A percentile compares a stretch with the other conserved stretches of the same genome.
Conservation (phyloP, 148 eudicot species). For the Amaranthus hypochondriacus region DNA sequence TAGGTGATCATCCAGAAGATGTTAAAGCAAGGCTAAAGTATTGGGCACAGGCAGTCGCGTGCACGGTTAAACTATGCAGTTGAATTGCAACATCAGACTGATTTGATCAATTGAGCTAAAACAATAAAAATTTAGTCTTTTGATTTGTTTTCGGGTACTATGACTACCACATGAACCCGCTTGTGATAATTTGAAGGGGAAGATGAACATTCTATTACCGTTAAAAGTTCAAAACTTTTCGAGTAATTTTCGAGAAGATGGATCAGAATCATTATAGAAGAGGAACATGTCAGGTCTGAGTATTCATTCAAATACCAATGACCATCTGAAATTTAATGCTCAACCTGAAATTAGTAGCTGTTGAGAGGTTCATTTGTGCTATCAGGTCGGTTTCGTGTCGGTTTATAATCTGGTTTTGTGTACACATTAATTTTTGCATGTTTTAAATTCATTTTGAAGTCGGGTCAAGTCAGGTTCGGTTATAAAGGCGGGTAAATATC, state of each 20-base stretch:
- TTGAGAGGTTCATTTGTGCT: no score
- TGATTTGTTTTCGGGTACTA: not conserved
- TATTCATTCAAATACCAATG: slow-evolving; percentile 24
- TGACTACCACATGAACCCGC: not conserved
- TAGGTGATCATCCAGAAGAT: slow-evolving; percentile 70
- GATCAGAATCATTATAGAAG: slow-evolving; percentile 8
- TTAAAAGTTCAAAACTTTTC: slow-evolving; percentile 18
- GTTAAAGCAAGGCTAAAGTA: slow-evolving; percentile 67
- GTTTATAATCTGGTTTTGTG: no score
- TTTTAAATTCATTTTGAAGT: no score
- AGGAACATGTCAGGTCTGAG: slow-evolving; percentile 37
- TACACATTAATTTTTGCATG: no score
- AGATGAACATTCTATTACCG: slow-evolving; percentile 5
- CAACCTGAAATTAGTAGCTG: slow-evolving; percentile 11
- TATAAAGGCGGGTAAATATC: no score
- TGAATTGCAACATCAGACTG: slow-evolving; percentile 16
- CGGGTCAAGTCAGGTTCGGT: no score
- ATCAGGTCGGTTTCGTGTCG: no score
- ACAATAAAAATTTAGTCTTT: slow-evolving; percentile 1
- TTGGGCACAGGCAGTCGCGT: slow-evolving; percentile 77
- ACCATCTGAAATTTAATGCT: slow-evolving; percentile 27
- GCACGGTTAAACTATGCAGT: slow-evolving; percentile 61
- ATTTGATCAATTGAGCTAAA: slow-evolving; percentile 15
- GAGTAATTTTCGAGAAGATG: slow-evolving; percentile 15
- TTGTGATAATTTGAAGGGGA: slow-evolving; percentile 9